Evolutionary conservation across 202 grass and related monocot species (phyloP).

Genomic region (Cymbopogon flexuosus): DNA sequence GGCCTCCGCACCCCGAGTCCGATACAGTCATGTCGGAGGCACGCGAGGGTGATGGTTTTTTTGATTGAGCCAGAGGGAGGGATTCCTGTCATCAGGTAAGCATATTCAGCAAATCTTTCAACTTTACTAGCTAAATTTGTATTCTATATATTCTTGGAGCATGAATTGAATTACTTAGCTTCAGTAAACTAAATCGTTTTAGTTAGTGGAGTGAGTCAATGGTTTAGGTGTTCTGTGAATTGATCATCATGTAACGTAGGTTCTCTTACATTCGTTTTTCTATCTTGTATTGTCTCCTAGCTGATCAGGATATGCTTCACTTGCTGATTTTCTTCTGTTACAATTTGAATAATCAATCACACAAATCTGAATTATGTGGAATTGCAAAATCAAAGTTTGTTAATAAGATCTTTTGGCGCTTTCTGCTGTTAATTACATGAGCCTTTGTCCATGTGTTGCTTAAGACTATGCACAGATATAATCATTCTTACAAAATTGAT

Average conservation of each 20-base stretch:
- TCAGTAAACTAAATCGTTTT: background rate
- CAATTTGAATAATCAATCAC: background rate
- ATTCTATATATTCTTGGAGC: background rate
- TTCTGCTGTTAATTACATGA: conserved; percentile 13
- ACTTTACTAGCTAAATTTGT: background rate
- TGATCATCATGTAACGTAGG: background rate
- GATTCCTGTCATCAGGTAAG: conserved; percentile 23
- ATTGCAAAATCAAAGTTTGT: background rate
- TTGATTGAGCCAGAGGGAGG: conserved; percentile 27
- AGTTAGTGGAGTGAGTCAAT: too few relatives aligned
- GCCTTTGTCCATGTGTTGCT: background rate
- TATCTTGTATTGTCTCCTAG: background rate
- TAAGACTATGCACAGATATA: background rate
- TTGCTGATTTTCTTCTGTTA: background rate
- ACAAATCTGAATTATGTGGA: background rate
- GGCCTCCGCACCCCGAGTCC: conserved; percentile 37
- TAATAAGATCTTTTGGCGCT: background rate
- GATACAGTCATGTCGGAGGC: conserved; percentile 45
- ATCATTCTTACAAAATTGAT: background rate
- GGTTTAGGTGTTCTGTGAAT: background rate
- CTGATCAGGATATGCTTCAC: background rate
- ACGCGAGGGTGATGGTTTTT: conserved; percentile 25
- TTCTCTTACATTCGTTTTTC: background rate
- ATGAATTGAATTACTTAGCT: background rate
- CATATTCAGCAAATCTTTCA: background rate